Evolutionary conservation across 306 rosid species (phyloP), one percentile per base, ranked within the genome.

Genomic region (Acacia confusa): DNA sequence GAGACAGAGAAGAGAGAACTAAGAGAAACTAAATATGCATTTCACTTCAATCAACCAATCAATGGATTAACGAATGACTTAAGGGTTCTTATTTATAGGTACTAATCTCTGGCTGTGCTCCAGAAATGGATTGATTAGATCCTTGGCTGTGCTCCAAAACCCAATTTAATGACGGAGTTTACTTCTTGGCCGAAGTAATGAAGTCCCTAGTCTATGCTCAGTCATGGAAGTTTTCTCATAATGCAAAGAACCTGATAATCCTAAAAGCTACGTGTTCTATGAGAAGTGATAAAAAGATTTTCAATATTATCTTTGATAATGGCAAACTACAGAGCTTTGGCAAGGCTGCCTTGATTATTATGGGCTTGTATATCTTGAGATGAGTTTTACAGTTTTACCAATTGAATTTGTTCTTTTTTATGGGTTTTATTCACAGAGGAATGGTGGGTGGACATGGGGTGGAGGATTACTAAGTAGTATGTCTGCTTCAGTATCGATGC

Each of bases 391-490:
- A 69, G 24, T 45, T 81, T 70, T 52, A 41, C 24, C 27, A 53
- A 38, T 20, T 69, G 48, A 67, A 69, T 34, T 12, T 38, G 32
- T 68, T 11, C 28, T 58, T 80, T 58, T 80, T 60, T 81, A 13
- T 82, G 85, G 53, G 68, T 63, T 84, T 47, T 80, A 53, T 84
- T 79, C 74, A 95, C 74, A 69, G 99, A 92, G 99, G 84, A 92
- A 95, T 84, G 99, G 99, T 74, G 99, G 94, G 61, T 93, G 94
- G 86, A 95, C 90, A 43, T 93, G 99, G 98, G 98, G 99, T 86
- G 99, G 99, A 74, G 99, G 99, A 61, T 92, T 93, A 79, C 91
- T 95, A 57, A 93, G 98, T 85, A 92, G 98, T 80, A 95, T 95
- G 99, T 95, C 99, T 85, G 93, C 98, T 84, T 93, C 98, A 24